Percentiles rank a stretch among this genome's conserved stretches.
These are phyloP conservation scores for Podaxis pistillaris DNA, from an alignment of 768 basidiomycete species.

Conservation along the genomic window DNA sequence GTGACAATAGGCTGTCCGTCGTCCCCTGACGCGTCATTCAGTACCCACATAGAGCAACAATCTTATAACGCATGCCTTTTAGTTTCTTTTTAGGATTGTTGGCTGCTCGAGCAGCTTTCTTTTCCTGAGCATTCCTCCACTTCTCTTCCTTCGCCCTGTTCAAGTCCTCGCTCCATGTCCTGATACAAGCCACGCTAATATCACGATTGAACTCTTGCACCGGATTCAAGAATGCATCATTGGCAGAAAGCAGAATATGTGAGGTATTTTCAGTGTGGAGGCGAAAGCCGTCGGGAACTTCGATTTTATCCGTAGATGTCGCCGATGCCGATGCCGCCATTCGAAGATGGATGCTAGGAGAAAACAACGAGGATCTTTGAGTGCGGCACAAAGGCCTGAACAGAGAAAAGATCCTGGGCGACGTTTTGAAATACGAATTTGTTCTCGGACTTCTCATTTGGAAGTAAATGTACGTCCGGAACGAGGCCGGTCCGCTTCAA, in stretches of 20 bases:
- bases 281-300: conserved; percentile 70
- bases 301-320: conserved; percentile 20
- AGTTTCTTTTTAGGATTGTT: conserved; percentile 35
- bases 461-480: not conserved
- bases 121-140: conserved; percentile 55
- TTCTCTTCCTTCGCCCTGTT: conserved; percentile 60
- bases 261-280: conserved; percentile 82
- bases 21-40: not conserved
- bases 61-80: conserved; percentile 36
- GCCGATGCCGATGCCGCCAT: conserved; percentile 24
- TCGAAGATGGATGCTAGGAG: conserved; percentile 1
- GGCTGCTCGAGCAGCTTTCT: conserved; percentile 40
- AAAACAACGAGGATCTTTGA: not conserved
- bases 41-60: not conserved
- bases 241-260: conserved; percentile 74
- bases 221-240: conserved; percentile 93
- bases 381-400: conserved; percentile 26
- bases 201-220: conserved; percentile 99
- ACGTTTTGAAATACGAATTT: conserved; percentile 19
- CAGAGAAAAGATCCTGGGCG: conserved; percentile 14
- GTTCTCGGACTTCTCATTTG: not conserved
- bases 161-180: conserved; percentile 79
- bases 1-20: not conserved
- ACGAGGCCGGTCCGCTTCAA: not conserved
- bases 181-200: conserved; percentile 86